A percentile compares a stretch with the other conserved stretches of the same genome.
Conservation (phyloP, 345 rosid genomes). For the Dipteronia dyeriana region DNA sequence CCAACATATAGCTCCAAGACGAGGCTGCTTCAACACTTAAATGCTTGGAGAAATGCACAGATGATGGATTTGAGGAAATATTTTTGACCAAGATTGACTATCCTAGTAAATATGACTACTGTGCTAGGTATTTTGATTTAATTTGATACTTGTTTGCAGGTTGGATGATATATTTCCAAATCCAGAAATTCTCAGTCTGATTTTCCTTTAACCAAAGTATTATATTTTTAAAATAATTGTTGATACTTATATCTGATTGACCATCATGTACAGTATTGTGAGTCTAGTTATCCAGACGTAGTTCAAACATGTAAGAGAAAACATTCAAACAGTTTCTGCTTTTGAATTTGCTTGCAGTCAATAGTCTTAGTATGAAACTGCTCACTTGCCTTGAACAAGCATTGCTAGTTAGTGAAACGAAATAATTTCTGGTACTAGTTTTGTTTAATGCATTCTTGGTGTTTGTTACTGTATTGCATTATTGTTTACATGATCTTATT, state of each 20-base stretch:
- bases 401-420: neutral
- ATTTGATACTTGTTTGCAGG: neutral
- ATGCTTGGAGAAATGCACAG: slow-evolving; percentile 67
- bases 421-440: neutral
- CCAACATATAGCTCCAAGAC: slow-evolving; percentile 61
- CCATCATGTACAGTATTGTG: neutral
- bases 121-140: slow-evolving; percentile 53
- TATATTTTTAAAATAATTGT: neutral
- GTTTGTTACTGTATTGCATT: slow-evolving; percentile 6
- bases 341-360: neutral
- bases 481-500: neutral
- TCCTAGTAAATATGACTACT: slow-evolving; percentile 77
- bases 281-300: neutral
- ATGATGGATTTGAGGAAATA: slow-evolving; percentile 78
- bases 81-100: slow-evolving; percentile 75
- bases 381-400: neutral
- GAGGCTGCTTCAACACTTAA: slow-evolving; percentile 71
- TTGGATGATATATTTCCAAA: neutral
- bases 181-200: slow-evolving; percentile 1
- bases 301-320: neutral
- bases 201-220: neutral
- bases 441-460: neutral
- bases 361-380: neutral
- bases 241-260: neutral
- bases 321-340: neutral